Base-by-base conservation (phyloP, 2,329 filamentous ascomycete genomes). In the Trichoderma cornu-damae region DNA sequence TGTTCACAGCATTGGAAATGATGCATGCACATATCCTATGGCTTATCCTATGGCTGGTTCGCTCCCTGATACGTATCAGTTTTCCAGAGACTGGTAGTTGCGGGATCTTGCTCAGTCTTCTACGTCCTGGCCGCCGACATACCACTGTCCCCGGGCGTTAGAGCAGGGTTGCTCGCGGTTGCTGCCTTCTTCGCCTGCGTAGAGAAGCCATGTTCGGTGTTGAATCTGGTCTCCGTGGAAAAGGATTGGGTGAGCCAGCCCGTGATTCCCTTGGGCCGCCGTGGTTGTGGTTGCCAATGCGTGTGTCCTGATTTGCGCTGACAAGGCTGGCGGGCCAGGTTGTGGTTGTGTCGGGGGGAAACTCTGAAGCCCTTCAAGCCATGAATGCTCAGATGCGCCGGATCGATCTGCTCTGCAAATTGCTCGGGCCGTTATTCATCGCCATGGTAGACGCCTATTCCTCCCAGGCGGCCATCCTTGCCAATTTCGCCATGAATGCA, bases 151-250 rank as follows among this genome's bases (percentile, higher is more conserved):
- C 26, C 32, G 5, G 2, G 42, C 11, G n/a, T 43, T 16, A 48
- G 42, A 24, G 32, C 42, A 47, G 34, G n/a, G 3, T 22, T 59
- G 8, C 16, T 59, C 9, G 51, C 28, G 7, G 7, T 57, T 2
- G 38, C 48, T 7, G 52, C 53, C 0, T 16, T 81, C 0, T 70
- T 89, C 43, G 85, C 85, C 0, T 88, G 86, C 57, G 65, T 86
- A 1, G 88, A 91, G 70, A 91, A 90, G 67, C 69, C 89, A 7
- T 77, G 76, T 12, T 77, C 84, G 1, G 77, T 85, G 5, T 77
- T 83, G 67, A 90, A 90, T 66, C 75, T 82, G 0, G 80, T 90
- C 1, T 76, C 87, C 0, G 78, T 91, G 0, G 88, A 90, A 68
- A 75, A 84, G 64, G 88, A 91, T 63, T 90, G 87, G 87, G 78